These are phyloP conservation scores for Phytophthora sp. DNA, from an alignment of 352 stramenopile species.

Conservation along the genomic window DNA sequence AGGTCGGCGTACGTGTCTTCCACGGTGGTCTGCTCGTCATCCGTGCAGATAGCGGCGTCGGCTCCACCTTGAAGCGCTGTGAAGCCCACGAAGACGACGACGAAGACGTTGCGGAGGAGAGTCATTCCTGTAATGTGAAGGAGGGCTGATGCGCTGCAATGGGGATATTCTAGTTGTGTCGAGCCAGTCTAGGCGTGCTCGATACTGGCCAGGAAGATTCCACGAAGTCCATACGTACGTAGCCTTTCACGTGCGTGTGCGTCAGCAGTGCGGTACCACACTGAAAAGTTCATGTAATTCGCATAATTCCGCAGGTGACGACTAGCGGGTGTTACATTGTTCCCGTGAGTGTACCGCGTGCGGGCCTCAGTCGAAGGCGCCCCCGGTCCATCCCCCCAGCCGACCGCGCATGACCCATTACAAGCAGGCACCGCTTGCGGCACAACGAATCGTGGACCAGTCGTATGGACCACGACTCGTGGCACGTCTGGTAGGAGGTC, in stretches of 20 bases:
- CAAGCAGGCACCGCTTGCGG: background rate
- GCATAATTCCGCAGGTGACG: slow-evolving; percentile 5
- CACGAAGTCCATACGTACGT: slow-evolving; percentile 11
- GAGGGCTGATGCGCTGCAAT: slow-evolving; percentile 3
- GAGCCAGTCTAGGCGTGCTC: slow-evolving; percentile 9
- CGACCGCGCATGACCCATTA: too few relatives aligned
- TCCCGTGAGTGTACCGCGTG: slow-evolving; percentile 2
- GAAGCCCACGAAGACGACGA: slow-evolving; percentile 12
- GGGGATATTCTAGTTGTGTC: slow-evolving; percentile 27
- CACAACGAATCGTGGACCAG: background rate
- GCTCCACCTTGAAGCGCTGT: slow-evolving; percentile 17
- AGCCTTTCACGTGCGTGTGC: slow-evolving; percentile 14
- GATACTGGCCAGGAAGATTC: slow-evolving; percentile 20
- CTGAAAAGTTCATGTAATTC: slow-evolving; percentile 8
- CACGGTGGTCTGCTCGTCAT: slow-evolving; percentile 33
- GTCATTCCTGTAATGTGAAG: slow-evolving; percentile 13
- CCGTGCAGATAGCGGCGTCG: slow-evolving; percentile 35
- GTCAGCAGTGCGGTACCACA: slow-evolving; percentile 15
- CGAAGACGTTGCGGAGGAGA: slow-evolving; percentile 3
- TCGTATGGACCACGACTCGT: too few relatives aligned
- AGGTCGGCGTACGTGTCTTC: slow-evolving; percentile 38
- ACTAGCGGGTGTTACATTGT: background rate
- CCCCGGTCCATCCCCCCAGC: too few relatives aligned
- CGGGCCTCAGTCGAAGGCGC: background rate
- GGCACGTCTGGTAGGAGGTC: too few relatives aligned